These are phyloP conservation scores for Artemisia tridentata DNA, from an alignment of 129 eudicot species.

Conservation along the genomic window DNA sequence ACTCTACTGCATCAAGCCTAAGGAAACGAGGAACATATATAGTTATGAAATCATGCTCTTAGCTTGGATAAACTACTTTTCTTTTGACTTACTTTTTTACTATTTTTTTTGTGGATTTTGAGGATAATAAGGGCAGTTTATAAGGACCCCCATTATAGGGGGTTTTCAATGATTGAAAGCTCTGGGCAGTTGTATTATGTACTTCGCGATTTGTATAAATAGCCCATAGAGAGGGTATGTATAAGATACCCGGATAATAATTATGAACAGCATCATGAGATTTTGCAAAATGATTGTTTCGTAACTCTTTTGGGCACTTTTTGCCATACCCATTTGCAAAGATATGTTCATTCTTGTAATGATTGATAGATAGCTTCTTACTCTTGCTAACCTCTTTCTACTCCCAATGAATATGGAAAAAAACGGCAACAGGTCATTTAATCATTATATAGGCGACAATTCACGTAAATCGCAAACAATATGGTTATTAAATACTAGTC, in stretches of 20 bases:
- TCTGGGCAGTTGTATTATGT: too few relatives aligned
- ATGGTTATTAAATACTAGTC: too few relatives aligned
- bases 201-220: too few relatives aligned
- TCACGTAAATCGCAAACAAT: too few relatives aligned
- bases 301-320: slow-evolving; percentile 35
- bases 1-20: too few relatives aligned
- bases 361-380: slow-evolving; percentile 19
- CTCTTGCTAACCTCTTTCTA: slow-evolving; percentile 5
- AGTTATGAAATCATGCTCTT: slow-evolving; percentile 23
- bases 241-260: too few relatives aligned
- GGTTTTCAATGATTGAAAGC: too few relatives aligned
- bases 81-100: slow-evolving; percentile 10
- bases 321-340: slow-evolving; percentile 28
- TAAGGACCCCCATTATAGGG: too few relatives aligned
- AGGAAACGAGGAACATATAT: slow-evolving; percentile 16
- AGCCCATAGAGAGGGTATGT: too few relatives aligned
- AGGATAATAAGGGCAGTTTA: slow-evolving; percentile 26
- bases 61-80: slow-evolving; percentile 24
- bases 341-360: slow-evolving; percentile 27
- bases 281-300: slow-evolving; percentile 33
- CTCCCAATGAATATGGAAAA: not conserved
- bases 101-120: slow-evolving; percentile 12
- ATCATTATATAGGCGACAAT: too few relatives aligned
- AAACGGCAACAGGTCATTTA: too few relatives aligned
- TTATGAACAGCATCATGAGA: slow-evolving; percentile 32